Conservation (phyloP, 2,329 filamentous ascomycete genomes). For the Nakataea oryzae region DNA sequence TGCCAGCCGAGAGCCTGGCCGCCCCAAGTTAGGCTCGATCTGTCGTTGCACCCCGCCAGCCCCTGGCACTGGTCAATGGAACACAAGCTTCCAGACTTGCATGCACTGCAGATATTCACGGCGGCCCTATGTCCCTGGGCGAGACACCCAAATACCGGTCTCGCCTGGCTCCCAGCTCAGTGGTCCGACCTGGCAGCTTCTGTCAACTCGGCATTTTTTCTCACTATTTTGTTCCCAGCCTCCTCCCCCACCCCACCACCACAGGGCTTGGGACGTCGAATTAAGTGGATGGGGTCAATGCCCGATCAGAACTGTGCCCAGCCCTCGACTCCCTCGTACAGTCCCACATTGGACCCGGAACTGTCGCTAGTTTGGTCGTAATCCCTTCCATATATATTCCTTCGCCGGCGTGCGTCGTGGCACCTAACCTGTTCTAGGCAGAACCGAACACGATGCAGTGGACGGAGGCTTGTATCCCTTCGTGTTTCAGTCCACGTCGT, state of each 20-base stretch:
- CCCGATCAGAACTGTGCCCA: background rate
- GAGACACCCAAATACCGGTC: background rate
- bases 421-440: background rate
- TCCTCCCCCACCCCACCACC: background rate
- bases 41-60: background rate
- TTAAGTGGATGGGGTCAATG: background rate
- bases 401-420: background rate
- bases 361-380: background rate
- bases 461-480: background rate
- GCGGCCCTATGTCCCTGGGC: background rate
- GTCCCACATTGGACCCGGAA: background rate
- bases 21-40: background rate
- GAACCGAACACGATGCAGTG: background rate
- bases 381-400: background rate
- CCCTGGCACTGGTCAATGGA: too few species aligned
- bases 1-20: too few species aligned
- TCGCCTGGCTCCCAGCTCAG: background rate
- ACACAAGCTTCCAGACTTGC: background rate
- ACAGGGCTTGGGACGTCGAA: background rate
- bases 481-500: background rate
- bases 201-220: too few species aligned
- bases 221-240: background rate
- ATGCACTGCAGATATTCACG: background rate
- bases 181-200: background rate
- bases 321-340: background rate